Percentiles rank a stretch among this genome's conserved stretches.
phyloP scores from a whole-genome alignment of 75 land plant species.

The Sequoiadendron giganteum region DNA sequence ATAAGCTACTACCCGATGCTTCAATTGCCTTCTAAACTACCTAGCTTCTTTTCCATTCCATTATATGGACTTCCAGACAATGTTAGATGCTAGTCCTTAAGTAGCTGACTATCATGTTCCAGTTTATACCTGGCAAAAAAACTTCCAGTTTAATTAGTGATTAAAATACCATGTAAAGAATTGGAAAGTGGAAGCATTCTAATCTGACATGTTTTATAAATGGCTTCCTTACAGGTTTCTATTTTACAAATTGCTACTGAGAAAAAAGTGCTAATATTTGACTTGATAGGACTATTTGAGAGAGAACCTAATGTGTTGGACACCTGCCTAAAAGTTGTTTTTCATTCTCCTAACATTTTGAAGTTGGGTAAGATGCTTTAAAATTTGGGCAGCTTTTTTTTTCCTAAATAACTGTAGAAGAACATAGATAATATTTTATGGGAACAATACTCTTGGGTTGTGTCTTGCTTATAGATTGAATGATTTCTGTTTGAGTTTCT shows the following conservation, averaged over 20 bases:
- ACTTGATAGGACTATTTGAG: constrained; percentile 48
- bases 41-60: neutral
- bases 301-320: constrained; percentile 35
- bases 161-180: neutral
- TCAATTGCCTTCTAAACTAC: neutral
- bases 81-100: neutral
- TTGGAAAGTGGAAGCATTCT: neutral
- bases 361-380: constrained; percentile 51
- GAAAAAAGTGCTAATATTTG: constrained; percentile 52
- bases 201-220: neutral
- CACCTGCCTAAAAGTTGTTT: constrained; percentile 46
- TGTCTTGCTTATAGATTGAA: neutral
- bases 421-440: neutral
- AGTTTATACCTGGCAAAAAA: neutral
- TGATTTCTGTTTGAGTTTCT: neutral
- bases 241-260: constrained; percentile 74
- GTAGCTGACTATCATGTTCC: neutral
- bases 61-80: neutral
- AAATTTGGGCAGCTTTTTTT: neutral
- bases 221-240: constrained; percentile 57
- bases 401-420: neutral
- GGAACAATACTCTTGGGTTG: neutral
- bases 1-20: neutral
- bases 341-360: constrained; percentile 53
- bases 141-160: neutral